Base-by-base conservation (phyloP, 2,329 filamentous ascomycete species). In the Xylariaceae sp. region DNA sequence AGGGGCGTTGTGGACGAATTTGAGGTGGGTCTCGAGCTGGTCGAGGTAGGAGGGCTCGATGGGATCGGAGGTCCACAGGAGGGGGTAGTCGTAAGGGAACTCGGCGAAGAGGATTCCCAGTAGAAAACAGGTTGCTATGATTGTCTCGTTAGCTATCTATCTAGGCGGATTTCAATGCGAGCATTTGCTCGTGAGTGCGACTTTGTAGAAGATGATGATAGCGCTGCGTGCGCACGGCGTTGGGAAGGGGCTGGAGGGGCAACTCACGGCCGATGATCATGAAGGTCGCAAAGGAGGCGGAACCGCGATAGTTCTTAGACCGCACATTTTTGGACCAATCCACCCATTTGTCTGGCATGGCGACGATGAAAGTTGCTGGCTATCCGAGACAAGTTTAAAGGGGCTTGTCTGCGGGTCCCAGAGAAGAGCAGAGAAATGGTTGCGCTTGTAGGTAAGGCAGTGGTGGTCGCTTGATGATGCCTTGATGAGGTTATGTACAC, bases 91-190 rank as follows among this genome's bases (percentile, higher is more conserved):
- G 77, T 97, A 99, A 54, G 94, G 91, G 72, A 97, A 95, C 56
- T 86, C 85, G 62, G 90, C 90, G 81, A 97, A 99, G 71, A 99
- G 86, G 70, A 97, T 90, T 62, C 94, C 94, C 57, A 99, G 87
- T 81, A 97, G 96, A 82, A 99, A 99, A 71, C 89, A 96, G 58
- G 88, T 90, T 57, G 87, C 87, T 91, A 62, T 35, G 12, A n/a
- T 38, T 27, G 30, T 6, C 22, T 41, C 39, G 44, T 49, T 39
- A 39, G 27, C 15, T 40, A 27, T 27, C 22, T 27, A 4, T 5
- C 4, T 27, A 27, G 22, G 22, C n/a, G n/a, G n/a, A n/a, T 27
- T 27, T 27, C 22, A 7, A 7, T 27, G 22, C n/a, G 22, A 27
- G 22, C 4, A 27, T 27, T n/a, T n/a, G n/a, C n/a, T n/a, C n/a